Conservation (phyloP, 768 basidiomycete species). For the Lanmaoa pseudosensibilis region DNA sequence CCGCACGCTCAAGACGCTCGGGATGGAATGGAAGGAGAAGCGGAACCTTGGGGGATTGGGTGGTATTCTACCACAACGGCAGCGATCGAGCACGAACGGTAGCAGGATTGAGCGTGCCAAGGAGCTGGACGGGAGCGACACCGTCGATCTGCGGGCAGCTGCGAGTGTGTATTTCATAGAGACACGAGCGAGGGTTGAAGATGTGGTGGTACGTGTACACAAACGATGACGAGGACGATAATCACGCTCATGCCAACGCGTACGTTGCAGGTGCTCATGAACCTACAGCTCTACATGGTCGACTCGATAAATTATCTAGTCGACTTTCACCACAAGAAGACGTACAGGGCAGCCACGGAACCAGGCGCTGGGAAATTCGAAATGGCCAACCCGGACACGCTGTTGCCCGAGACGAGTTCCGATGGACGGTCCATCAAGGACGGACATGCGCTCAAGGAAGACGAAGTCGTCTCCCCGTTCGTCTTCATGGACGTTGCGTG, state of each 20-base stretch:
- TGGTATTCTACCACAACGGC: constrained; percentile 40
- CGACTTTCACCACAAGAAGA: constrained; percentile 97
- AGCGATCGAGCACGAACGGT: constrained; percentile 33
- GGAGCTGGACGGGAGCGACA: constrained; percentile 58
- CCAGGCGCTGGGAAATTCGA: constrained; percentile 71
- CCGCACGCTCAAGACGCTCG: constrained; percentile 81
- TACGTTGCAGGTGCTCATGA: constrained; percentile 79
- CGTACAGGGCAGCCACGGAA: constrained; percentile 74
- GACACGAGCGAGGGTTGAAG: constrained; percentile 84
- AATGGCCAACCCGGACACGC: constrained; percentile 42
- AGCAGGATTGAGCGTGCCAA: constrained; percentile 60
- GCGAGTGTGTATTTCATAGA: constrained; percentile 89
- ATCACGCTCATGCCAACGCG: neutral
- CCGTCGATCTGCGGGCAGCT: constrained; percentile 66
- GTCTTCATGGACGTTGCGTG: constrained; percentile 97
- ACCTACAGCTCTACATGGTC: constrained; percentile 95
- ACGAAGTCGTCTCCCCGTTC: constrained; percentile 81
- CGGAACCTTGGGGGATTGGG: constrained; percentile 72
- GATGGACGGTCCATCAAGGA: constrained; percentile 61
- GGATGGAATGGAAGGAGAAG: constrained; percentile 99
- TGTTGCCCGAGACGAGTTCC: constrained; percentile 48
- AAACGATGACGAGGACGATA: neutral
- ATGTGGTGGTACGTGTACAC: constrained; percentile 76
- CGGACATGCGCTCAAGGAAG: constrained; percentile 41
- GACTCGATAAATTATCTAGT: constrained; percentile 96